Evolutionary conservation across 495 filamentous ascomycete species (phyloP), one percentile per base, ranked within the genome.

Genomic region (Aspergillus campestris): DNA sequence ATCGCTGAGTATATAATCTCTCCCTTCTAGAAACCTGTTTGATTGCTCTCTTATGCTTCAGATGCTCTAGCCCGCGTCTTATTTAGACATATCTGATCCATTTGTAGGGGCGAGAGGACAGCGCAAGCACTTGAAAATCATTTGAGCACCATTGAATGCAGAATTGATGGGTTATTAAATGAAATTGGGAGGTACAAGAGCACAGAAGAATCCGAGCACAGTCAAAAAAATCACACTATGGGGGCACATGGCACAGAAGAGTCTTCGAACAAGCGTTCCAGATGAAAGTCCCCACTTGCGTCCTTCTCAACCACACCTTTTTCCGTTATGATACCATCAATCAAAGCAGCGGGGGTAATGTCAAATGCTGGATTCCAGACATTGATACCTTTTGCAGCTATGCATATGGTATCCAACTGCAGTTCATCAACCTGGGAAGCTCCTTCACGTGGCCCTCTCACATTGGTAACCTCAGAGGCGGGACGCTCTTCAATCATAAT

Each of bases 281-380:
- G 80, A 55, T 88, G 67, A 69, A 95, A 97, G 18, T 57, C 64
- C n/a, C 84, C 89, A 43, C 84, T 73, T n/a, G 59, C 50, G 24
- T 72, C 77, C 66, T 87, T 92, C 56, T 89, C 83, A 8, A 88
- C 80, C 11, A 94, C 85, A 4, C 92, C 91, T 45, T 84, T 78
- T 67, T 98, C 92, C 0, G 92, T 97, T 42, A 96, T 84, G 52
- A 98, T 86, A 6, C 84, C 90, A 68, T 97, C 94, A 48, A 98
- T 95, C 27, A 96, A 69, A 36, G 74, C 73, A 29, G 82, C 71
- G 0, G 92, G 91, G 2, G 92, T 97, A 27, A 98, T 84, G 61
- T 98, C 92, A 56, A 98, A 98, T 13, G 89, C 84, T 27, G 94
- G 92, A 57, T 98, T 98, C 87, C 91, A 98, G 14, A 95, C 87